Evolutionary conservation across 106 monocot species (phyloP).

Genomic region (Acorus gramineus): DNA sequence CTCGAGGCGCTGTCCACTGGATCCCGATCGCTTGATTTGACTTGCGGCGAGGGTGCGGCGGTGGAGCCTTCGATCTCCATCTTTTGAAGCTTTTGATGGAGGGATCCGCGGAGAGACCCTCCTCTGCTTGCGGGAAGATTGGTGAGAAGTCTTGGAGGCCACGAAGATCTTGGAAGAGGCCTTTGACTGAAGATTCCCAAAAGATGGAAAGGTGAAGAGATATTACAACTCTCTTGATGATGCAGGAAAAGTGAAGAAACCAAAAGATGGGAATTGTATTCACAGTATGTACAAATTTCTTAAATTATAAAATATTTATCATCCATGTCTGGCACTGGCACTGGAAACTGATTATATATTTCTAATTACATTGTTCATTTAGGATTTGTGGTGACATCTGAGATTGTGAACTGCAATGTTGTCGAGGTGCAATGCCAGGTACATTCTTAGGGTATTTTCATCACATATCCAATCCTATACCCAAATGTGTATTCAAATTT

Average conservation of each 20-base stretch:
- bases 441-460: background rate
- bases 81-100: slow-evolving; percentile 5
- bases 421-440: slow-evolving; percentile 91
- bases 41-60: too few species aligned
- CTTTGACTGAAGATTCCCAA: slow-evolving; percentile 16
- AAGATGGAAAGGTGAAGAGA: slow-evolving; percentile 5
- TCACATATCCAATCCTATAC: too few species aligned
- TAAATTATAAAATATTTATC: background rate
- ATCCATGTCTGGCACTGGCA: background rate
- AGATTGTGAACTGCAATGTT: slow-evolving; percentile 81
- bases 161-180: slow-evolving; percentile 47
- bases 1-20: too few species aligned
- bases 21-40: too few species aligned
- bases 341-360: slow-evolving; percentile 1
- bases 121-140: slow-evolving; percentile 34
- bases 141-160: slow-evolving; percentile 46
- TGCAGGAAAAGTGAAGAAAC: slow-evolving; percentile 94
- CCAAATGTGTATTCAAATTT: too few species aligned
- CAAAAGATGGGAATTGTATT: slow-evolving; percentile 73
- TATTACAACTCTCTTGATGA: too few species aligned
- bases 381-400: slow-evolving; percentile 89
- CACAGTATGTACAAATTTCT: slow-evolving; percentile 30
- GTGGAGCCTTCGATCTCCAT: too few species aligned
- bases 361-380: too few species aligned
- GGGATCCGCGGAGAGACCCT: slow-evolving; percentile 21